These are phyloP conservation scores for Candida berthetii DNA, from an alignment of 805 yeast genomes.

Conservation along the genomic window DNA sequence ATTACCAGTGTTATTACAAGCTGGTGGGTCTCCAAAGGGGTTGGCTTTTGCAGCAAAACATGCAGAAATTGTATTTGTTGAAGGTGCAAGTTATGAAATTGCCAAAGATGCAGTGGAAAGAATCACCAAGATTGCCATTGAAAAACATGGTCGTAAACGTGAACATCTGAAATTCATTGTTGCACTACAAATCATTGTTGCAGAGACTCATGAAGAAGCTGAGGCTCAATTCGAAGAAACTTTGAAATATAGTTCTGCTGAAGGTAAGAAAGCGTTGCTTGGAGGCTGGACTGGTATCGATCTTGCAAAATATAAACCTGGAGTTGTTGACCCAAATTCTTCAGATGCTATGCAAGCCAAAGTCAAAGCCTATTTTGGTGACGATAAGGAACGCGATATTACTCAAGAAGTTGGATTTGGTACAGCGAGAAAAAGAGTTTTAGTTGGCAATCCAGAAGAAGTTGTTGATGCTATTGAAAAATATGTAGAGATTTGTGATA, in stretches of 20 bases:
- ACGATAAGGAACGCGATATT: conserved; percentile 12
- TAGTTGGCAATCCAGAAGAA: conserved; percentile 26
- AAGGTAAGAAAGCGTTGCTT: conserved; percentile 32
- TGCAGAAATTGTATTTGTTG: conserved; percentile 30
- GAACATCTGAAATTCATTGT: conserved; percentile 27
- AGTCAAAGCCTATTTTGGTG: conserved; percentile 21
- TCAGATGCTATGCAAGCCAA: conserved; percentile 25
- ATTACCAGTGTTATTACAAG: conserved; percentile 31
- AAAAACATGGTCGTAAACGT: conserved; percentile 24
- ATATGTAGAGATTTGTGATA: conserved; percentile 32
- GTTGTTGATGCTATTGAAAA: conserved; percentile 33
- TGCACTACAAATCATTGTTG: conserved; percentile 25
- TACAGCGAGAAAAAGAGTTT: conserved; percentile 24
- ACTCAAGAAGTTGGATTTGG: conserved; percentile 21
- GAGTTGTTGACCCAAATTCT: conserved; percentile 18
- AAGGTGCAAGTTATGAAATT: conserved; percentile 22
- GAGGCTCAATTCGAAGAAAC: conserved; percentile 22
- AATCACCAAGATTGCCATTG: conserved; percentile 23
- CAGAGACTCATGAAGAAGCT: conserved; percentile 30
- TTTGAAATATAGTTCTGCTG: conserved; percentile 24
- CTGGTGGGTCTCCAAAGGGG: conserved; percentile 30
- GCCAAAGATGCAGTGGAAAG: conserved; percentile 14
- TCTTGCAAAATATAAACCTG: conserved; percentile 22
- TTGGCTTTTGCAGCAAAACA: conserved; percentile 30
- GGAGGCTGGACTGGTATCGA: conserved; percentile 37